phyloP scores from a whole-genome alignment of 495 filamentous ascomycete genomes.

The Trichoderma orchidacearum region DNA sequence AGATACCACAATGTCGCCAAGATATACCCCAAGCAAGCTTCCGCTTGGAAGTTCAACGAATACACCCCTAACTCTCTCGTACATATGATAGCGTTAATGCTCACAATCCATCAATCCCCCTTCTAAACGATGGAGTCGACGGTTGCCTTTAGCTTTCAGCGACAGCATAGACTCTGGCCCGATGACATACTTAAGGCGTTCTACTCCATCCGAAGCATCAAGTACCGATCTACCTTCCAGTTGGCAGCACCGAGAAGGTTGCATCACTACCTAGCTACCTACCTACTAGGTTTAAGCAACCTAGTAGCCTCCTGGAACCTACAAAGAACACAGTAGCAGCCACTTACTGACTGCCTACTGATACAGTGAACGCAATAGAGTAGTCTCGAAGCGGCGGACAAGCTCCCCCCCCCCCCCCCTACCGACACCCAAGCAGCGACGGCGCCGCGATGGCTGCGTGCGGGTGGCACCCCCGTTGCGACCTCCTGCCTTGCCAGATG shows the following conservation, averaged over 20 bases:
- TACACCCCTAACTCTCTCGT: too few species aligned
- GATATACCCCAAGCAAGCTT: too few species aligned
- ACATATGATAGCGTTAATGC: too few species aligned
- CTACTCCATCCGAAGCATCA: background rate
- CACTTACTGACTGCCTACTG: background rate
- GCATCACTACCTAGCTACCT: background rate
- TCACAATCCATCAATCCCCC: too few species aligned
- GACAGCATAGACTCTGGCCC: background rate
- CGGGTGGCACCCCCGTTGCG: background rate
- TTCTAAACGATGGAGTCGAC: too few species aligned
- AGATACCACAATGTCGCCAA: too few species aligned
- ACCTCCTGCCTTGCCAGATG: background rate
- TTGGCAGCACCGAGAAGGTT: background rate
- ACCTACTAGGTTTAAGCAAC: background rate
- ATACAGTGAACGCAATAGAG: too few species aligned
- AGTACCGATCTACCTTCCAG: background rate
- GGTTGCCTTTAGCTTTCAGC: background rate
- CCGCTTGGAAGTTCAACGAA: too few species aligned
- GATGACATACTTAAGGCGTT: background rate
- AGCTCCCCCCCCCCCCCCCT: background rate
- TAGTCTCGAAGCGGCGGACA: background rate
- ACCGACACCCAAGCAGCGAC: background rate
- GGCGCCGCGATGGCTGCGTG: background rate
- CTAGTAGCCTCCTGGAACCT: background rate
- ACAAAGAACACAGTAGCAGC: background rate